Conservation (phyloP, 192 early-diverging fungal genomes). For the Backusella macrospora region DNA sequence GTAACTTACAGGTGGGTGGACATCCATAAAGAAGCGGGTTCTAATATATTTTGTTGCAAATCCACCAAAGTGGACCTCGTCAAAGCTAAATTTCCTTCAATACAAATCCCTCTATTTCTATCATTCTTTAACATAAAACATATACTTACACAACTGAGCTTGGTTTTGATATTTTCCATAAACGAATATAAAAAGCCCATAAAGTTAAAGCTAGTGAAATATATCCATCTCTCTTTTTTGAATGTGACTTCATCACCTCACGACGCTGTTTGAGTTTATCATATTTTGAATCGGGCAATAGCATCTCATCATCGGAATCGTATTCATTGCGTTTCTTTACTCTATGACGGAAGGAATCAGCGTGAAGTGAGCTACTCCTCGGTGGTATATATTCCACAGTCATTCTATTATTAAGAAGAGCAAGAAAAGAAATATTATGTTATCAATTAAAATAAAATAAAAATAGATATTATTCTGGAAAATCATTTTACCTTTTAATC, state of each 20-base stretch:
- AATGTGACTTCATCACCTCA: background rate
- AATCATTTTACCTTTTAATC: background rate
- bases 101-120: background rate
- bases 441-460: background rate
- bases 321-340: background rate
- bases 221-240: constrained; percentile 2
- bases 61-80: constrained; percentile 99
- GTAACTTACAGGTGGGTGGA: constrained; percentile 88
- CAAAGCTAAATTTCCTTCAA: constrained; percentile 63
- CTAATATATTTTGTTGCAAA: constrained; percentile 88
- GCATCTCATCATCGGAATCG: constrained; percentile 7
- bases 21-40: constrained; percentile 90
- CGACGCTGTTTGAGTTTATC: background rate
- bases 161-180: constrained; percentile 46
- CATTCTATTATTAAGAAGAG: constrained; percentile 10
- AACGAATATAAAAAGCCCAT: constrained; percentile 40
- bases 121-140: too few relatives aligned
- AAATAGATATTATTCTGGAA: background rate
- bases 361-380: background rate
- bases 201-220: constrained; percentile 27
- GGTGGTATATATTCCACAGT: constrained; percentile 4
- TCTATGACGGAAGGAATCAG: background rate
- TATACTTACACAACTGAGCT: constrained; percentile 44
- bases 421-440: constrained; percentile 1
- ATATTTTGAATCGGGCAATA: constrained; percentile 3